Evolutionary conservation across 345 rosid species (phyloP).

Genomic region (Gossypium herbaceum): DNA sequence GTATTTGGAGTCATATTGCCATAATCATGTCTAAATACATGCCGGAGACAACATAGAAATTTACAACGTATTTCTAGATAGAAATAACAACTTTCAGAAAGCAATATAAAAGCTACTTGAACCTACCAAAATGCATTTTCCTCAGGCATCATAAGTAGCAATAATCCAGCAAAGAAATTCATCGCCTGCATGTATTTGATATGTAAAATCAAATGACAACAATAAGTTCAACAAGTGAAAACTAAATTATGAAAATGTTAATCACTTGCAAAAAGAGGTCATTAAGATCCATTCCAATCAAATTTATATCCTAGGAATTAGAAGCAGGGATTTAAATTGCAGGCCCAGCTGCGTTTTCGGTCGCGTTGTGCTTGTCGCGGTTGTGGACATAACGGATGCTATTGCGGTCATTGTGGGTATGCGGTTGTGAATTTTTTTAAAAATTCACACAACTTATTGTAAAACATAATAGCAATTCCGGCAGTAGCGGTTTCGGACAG

Average conservation of each 20-base stretch:
- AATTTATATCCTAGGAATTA: not conserved
- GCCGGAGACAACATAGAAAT: not conserved
- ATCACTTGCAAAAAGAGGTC: not conserved
- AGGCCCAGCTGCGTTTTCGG: no score
- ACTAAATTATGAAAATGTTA: not conserved
- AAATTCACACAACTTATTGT: no score
- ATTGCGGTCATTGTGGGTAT: no score
- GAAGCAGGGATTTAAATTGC: not conserved
- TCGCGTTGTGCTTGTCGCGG: no score
- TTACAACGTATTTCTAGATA: conserved; percentile 3
- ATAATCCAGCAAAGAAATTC: conserved; percentile 96
- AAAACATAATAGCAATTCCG: no score
- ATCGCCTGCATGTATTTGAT: conserved; percentile 68
- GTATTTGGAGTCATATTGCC: not conserved
- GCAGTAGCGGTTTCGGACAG: no score
- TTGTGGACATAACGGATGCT: no score
- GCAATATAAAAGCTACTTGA: conserved; percentile 18
- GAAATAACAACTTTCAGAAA: not conserved
- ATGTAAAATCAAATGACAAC: conserved; percentile 20
- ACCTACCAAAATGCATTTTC: conserved; percentile 99
- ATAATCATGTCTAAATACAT: not conserved
- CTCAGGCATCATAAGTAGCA: conserved; percentile 96
- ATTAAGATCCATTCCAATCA: not conserved
- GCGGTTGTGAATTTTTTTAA: no score
- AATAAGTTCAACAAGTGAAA: not conserved